These are phyloP conservation scores for Elongisporangium anandrum DNA, from an alignment of 352 stramenopile genomes.

Conservation along the genomic window DNA sequence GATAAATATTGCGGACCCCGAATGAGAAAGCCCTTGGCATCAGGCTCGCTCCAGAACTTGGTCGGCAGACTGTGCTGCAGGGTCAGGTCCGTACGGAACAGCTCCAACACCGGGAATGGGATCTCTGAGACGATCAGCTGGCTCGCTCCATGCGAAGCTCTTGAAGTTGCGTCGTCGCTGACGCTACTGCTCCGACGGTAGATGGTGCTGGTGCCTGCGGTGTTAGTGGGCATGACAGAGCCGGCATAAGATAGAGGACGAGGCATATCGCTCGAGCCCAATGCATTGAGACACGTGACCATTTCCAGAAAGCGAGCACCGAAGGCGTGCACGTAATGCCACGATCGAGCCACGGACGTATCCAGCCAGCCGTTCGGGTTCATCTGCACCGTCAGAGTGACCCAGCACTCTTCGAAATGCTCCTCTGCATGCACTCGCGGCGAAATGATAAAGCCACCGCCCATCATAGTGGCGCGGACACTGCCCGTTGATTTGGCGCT, in stretches of 20 bases:
- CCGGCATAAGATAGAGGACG: neutral
- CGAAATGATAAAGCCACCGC: slow-evolving; percentile 72
- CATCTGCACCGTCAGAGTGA: slow-evolving; percentile 76
- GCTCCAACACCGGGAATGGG: slow-evolving; percentile 50
- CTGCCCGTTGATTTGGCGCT: slow-evolving; percentile 9
- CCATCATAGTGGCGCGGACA: slow-evolving; percentile 62
- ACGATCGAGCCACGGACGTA: slow-evolving; percentile 42
- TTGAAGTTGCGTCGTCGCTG: slow-evolving; percentile 9
- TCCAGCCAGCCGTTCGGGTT: slow-evolving; percentile 82
- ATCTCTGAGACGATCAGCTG: slow-evolving; percentile 62
- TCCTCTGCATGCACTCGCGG: slow-evolving; percentile 48
- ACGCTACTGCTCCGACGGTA: slow-evolving; percentile 4
- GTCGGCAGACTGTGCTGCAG: slow-evolving; percentile 48
- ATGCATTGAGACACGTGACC: slow-evolving; percentile 50
- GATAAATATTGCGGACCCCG: slow-evolving; percentile 65
- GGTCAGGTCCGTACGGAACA: slow-evolving; percentile 59
- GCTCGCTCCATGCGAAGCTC: slow-evolving; percentile 17
- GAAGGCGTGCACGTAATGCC: slow-evolving; percentile 77
- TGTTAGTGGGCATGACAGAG: neutral
- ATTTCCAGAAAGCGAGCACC: slow-evolving; percentile 75
- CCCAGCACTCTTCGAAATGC: slow-evolving; percentile 68
- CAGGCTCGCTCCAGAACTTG: slow-evolving; percentile 83
- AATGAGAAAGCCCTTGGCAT: slow-evolving; percentile 54
- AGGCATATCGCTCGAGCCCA: neutral
- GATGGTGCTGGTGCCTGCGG: neutral